Percentiles rank a stretch among this genome's conserved stretches.
Conservation (phyloP, 1,284 basidiomycete species). For the Omphalotus olearius region DNA sequence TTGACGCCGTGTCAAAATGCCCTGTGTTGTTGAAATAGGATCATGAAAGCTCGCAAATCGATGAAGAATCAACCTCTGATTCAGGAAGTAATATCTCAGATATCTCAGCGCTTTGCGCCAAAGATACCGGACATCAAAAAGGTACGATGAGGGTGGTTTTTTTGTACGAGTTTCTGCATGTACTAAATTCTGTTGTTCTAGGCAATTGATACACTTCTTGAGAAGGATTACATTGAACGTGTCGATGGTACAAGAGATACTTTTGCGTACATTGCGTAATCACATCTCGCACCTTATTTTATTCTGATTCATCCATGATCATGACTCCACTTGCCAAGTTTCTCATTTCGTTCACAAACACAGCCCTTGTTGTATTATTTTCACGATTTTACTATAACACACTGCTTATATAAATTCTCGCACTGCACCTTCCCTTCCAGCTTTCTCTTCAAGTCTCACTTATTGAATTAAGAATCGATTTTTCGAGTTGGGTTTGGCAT, state of each 20-base stretch:
- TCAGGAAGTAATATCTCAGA: constrained; percentile 91
- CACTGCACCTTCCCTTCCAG: no score
- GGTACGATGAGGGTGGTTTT: constrained; percentile 33
- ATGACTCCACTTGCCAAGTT: no score
- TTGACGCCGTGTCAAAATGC: constrained; percentile 1
- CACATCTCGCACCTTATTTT: constrained; percentile 10
- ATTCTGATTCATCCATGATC: neutral
- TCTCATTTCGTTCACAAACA: no score
- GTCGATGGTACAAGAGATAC: constrained; percentile 80
- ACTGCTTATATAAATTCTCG: no score
- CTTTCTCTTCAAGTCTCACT: no score
- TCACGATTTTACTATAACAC: no score
- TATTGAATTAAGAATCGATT: no score
- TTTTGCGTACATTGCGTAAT: constrained; percentile 71
- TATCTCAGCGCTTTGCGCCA: constrained; percentile 85
- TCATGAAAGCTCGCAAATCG: constrained; percentile 98
- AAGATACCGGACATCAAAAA: constrained; percentile 93
- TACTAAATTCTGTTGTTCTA: constrained; percentile 24
- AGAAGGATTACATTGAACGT: constrained; percentile 97
- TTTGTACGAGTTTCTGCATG: no score
- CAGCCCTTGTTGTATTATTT: no score
- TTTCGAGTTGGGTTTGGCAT: no score
- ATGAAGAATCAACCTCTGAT: constrained; percentile 96
- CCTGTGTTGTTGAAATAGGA: constrained; percentile 39
- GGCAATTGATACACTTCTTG: constrained; percentile 96